Evolutionary conservation across 768 basidiomycete genomes (phyloP), one percentile per base, ranked within the genome.

Genomic region (Leucocoprinus sp.): DNA sequence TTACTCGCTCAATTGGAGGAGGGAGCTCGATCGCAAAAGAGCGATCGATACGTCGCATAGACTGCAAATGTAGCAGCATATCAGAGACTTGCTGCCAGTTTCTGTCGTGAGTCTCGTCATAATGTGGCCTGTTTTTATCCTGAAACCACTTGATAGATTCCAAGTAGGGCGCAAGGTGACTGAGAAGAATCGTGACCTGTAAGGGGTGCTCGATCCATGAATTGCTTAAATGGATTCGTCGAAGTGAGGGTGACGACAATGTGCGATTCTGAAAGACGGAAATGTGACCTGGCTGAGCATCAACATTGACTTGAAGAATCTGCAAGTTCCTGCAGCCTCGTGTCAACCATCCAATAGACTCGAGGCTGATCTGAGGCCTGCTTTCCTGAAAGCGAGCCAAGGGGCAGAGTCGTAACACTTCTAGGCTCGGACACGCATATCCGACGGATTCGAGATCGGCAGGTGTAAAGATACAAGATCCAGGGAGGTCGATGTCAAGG

Each of bases 401-500:
- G 4, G 83, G 79, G 54, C 82, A 84, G 14, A 88, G 65, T 41
- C 74, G 72, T 21, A 85, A 61, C n/a, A 74, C 68, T 60, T 88
- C 83, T 48, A 89, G 65, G 52, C 71, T 78, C 2, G 86, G 84
- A 49, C 78, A 83, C 23, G 76, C 75, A 35, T 66, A 66, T 12
- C 81, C 76, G 5, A 87, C 56, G 50, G 67, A 70, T 42, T 65
- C 65, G 50, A 88, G 58, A 60, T 89, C 86, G 40, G 67, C 60
- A 21, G 77, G 70, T 43, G 70, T 66, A 63, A 88, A 81, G 46
- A 84, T 64, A 43, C 78, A 69, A 4, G 84, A 86, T 57, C 87
- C 84, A 9, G 86, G 83, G 47, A 89, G 79, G 58, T 89, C 86
- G 45, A 88, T 72, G 28, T 85, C 84, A 37, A 89, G 67, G n/a